A percentile compares a stretch with the other conserved stretches of the same genome.
These are phyloP conservation scores for Chlamydomonas reinhardtii DNA, from an alignment of 163 green algal species.

Conservation along the genomic window DNA sequence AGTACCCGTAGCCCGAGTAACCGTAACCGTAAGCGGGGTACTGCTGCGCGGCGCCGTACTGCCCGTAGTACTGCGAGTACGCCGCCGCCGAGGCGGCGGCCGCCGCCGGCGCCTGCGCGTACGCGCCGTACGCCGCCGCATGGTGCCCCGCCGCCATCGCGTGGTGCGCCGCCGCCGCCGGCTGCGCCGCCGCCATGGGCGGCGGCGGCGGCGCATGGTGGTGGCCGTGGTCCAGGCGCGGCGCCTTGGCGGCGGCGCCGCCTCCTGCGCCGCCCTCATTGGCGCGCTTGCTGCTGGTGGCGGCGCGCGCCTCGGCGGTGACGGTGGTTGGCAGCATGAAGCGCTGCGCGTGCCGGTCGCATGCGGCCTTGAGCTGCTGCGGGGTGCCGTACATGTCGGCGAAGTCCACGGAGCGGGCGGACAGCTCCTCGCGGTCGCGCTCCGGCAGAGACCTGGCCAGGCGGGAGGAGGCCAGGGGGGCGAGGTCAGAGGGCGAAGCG, in stretches of 20 bases:
- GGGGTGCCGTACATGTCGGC: conserved; percentile 62
- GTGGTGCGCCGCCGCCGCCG: background rate
- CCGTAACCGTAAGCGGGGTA: conserved; percentile 26
- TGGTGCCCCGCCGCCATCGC: too few relatives aligned
- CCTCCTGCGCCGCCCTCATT: conserved; percentile 12
- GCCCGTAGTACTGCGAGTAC: conserved; percentile 27
- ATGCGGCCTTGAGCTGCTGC: conserved; percentile 41
- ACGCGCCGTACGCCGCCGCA: conserved; percentile 15
- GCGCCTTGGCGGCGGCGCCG: conserved; percentile 17
- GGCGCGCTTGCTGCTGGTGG: conserved; percentile 33
- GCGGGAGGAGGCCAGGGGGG: conserved; percentile 1
- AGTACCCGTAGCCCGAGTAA: conserved; percentile 41
- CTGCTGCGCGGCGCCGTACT: conserved; percentile 4
- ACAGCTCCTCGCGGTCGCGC: conserved; percentile 70
- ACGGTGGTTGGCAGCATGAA: conserved; percentile 67
- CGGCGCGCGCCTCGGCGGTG: conserved; percentile 48
- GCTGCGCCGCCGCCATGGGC: conserved; percentile 10
- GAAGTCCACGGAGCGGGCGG: conserved; percentile 63
- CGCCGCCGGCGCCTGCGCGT: background rate
- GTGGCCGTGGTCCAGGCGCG: background rate
- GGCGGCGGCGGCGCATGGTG: conserved; percentile 19
- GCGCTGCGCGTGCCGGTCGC: conserved; percentile 56
- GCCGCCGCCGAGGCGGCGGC: conserved; percentile 1
- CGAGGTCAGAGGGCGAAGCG: too few relatives aligned
- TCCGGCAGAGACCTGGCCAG: conserved; percentile 44